Evolutionary conservation across 129 eudicot genomes (phyloP).

Genomic region (Rutidosis leptorrhynchoides): DNA sequence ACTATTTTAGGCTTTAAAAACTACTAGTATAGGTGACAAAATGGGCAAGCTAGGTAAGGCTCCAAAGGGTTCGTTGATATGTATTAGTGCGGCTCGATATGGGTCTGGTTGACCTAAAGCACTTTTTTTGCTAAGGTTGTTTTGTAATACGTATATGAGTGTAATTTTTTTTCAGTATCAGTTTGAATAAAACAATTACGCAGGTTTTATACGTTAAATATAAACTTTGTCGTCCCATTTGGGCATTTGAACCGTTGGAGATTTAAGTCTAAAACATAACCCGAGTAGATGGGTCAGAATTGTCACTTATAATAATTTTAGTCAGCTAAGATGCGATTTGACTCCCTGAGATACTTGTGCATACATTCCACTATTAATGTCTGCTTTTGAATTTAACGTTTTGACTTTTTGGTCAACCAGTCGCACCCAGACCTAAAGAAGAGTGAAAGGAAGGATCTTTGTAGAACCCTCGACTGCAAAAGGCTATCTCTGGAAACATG

Average conservation of each 20-base stretch:
- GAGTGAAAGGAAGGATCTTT: conserved; percentile 74
- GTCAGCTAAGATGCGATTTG: background rate
- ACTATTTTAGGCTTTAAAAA: background rate
- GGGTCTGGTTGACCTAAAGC: background rate
- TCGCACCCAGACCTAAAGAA: conserved; percentile 73
- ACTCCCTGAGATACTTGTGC: background rate
- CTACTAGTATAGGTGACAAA: conserved; percentile 4
- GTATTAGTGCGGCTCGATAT: background rate
- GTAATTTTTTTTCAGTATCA: background rate
- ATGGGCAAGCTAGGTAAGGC: background rate
- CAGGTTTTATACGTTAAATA: too few species aligned
- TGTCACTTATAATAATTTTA: background rate
- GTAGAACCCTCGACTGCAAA: conserved; percentile 76
- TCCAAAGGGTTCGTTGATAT: background rate
- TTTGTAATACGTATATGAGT: background rate
- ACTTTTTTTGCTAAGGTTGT: background rate
- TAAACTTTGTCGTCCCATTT: background rate
- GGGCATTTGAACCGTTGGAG: background rate
- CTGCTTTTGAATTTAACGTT: background rate
- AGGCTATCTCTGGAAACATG: conserved; percentile 71
- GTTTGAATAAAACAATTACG: background rate
- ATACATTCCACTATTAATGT: background rate
- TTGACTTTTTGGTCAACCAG: conserved; percentile 42
- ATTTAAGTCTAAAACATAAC: background rate
- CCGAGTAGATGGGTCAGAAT: background rate